Evolutionary conservation across 169 alveolate species (phyloP), one percentile per base, ranked within the genome.

Genomic region (Hepatocystis sp.): DNA sequence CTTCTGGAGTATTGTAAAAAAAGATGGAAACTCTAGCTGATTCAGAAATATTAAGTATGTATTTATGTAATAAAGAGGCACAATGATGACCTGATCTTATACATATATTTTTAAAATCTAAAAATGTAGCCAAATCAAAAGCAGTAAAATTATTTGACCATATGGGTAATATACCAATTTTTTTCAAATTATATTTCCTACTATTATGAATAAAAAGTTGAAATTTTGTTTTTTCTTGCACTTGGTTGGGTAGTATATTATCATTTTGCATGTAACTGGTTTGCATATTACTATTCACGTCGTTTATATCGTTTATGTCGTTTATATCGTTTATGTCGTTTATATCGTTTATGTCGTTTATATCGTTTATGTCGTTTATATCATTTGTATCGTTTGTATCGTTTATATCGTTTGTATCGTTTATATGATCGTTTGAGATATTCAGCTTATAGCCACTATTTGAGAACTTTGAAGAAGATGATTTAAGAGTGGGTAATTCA

Each of bases 1-100:
- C 86, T 44, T 68, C 86, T 17, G 86, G 86, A 15, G 86, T 68
- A 13, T 68, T 68, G 15, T 68, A 68, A 68, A 68, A 68, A 36
- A 49, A 40, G 7, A 68, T 55, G 1, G 86, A 68, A 21, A 52
- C 32, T 21, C 86, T 58, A 17, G 86, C 46, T 4, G 42, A 28
- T 10, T 68, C 67, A 2, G 67, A 17, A 11, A 68, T 44, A 10
- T 60, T 60, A 32, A 68, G 40, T 47, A 55, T 27, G 5, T 68
- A 19, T 2, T 36, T 53, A 42, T 55, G 71, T 21, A 68, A 39
- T 28, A 68, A 32, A 5, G 86, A 55, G 1, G 86, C 68, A 42
- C 86, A 68, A 23, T 68, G 86, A 19, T 68, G 67, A 10, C 86
- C 86, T 40, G 86, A 55, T 8, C 86, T 40, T 42, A 68, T 53